A percentile compares a stretch with the other conserved stretches of the same genome.
These are phyloP conservation scores for Sclerotinia glacialis DNA, from an alignment of 2,329 filamentous ascomycete species.

Conservation along the genomic window DNA sequence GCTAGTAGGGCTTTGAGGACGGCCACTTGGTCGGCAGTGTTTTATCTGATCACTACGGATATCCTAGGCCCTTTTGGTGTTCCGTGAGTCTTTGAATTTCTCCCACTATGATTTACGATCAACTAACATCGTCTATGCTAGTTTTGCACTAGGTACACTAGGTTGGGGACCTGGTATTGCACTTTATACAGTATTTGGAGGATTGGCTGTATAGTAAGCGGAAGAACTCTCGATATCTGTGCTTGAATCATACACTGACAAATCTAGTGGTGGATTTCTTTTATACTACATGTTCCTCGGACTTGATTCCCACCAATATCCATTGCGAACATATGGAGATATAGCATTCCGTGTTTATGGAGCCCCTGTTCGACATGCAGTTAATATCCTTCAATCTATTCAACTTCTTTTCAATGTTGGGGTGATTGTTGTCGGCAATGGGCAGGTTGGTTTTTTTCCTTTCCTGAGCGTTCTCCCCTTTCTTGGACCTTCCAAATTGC, in stretches of 20 bases:
- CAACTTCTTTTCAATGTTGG: constrained; percentile 20
- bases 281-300: constrained; percentile 30
- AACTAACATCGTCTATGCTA: background rate
- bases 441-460: background rate
- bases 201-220: constrained; percentile 17
- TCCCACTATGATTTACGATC: background rate
- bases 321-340: constrained; percentile 29
- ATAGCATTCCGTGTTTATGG: constrained; percentile 30
- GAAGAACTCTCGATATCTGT: too few species aligned
- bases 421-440: constrained; percentile 10
- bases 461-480: background rate
- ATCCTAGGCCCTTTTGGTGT: constrained; percentile 25
- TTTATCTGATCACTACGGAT: constrained; percentile 35
- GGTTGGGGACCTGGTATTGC: constrained; percentile 26
- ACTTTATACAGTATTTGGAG: constrained; percentile 29
- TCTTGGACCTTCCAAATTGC: too few species aligned
- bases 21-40: constrained; percentile 46
- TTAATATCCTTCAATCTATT: constrained; percentile 29
- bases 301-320: constrained; percentile 30
- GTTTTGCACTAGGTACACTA: constrained; percentile 22
- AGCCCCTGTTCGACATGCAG: constrained; percentile 25
- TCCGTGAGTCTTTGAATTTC: constrained; percentile 21
- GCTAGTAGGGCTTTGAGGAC: constrained; percentile 47
- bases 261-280: constrained; percentile 21
- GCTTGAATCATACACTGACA: background rate